Evolutionary conservation across 441 rosid species (phyloP).

Genomic region (Erodium chrysanthum): DNA sequence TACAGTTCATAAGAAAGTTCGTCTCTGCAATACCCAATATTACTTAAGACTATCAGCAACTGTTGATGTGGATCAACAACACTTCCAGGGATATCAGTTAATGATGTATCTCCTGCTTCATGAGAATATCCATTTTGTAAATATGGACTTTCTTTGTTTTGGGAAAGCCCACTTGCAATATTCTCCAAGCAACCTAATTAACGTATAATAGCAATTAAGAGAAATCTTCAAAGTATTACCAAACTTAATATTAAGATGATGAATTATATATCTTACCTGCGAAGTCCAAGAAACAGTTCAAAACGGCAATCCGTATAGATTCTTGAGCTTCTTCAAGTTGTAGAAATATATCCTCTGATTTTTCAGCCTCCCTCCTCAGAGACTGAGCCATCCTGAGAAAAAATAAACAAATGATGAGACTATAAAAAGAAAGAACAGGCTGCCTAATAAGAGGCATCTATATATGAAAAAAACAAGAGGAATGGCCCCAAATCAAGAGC

Average conservation of each 20-base stretch:
- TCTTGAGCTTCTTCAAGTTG: constrained; percentile 85
- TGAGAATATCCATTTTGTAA: constrained; percentile 57
- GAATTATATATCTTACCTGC: constrained; percentile 49
- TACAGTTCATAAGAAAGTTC: constrained; percentile 76
- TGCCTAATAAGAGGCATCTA: not conserved
- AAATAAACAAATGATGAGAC: constrained; percentile 4
- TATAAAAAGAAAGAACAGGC: constrained; percentile 3
- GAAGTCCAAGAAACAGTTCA: constrained; percentile 92
- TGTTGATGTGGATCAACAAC: constrained; percentile 62
- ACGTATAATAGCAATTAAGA: constrained; percentile 15
- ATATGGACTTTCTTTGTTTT: constrained; percentile 39
- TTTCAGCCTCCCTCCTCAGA: constrained; percentile 60
- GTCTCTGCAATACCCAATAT: constrained; percentile 93
- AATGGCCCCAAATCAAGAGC: not conserved
- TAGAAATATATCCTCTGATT: constrained; percentile 64
- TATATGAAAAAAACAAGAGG: not conserved
- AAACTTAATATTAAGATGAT: constrained; percentile 6
- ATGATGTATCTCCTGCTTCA: constrained; percentile 35
- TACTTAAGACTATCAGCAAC: constrained; percentile 74
- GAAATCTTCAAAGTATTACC: not conserved
- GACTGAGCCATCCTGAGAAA: constrained; percentile 71
- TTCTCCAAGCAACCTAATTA: constrained; percentile 67
- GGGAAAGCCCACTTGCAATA: constrained; percentile 62
- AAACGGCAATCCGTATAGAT: constrained; percentile 80
- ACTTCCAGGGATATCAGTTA: constrained; percentile 49